These are phyloP conservation scores for Oryza meyeriana DNA, from an alignment of 176 grass and related monocot genomes.

Conservation along the genomic window DNA sequence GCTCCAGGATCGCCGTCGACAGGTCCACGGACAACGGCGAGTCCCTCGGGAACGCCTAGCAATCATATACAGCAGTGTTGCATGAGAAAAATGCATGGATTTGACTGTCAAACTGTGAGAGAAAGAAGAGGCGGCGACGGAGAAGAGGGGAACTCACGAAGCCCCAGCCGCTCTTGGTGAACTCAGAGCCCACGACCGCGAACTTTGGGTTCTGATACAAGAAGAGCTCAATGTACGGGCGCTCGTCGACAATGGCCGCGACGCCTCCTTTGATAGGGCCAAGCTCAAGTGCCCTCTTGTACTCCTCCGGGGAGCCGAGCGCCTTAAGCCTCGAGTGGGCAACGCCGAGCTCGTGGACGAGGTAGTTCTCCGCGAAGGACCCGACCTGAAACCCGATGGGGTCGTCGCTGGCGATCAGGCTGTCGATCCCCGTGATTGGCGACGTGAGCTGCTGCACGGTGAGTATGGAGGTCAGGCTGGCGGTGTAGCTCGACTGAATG, in stretches of 20 bases:
- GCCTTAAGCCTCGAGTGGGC: conserved; percentile 55
- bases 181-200: conserved; percentile 63
- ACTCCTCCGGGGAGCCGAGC: conserved; percentile 42
- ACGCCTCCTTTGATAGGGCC: conserved; percentile 65
- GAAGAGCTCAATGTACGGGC: conserved; percentile 61
- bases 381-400: conserved; percentile 71
- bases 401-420: conserved; percentile 48
- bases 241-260: conserved; percentile 67
- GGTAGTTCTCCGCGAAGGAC: conserved; percentile 72
- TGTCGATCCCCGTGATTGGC: conserved; percentile 69
- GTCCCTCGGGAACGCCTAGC: conserved; percentile 67
- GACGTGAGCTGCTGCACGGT: conserved; percentile 82
- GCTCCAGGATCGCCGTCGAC: conserved; percentile 72
- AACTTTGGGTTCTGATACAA: conserved; percentile 41
- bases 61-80: not conserved
- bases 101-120: no score
- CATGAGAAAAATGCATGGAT: not conserved
- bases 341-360: conserved; percentile 59
- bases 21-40: conserved; percentile 69
- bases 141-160: conserved; percentile 55
- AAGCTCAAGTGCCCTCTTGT: conserved; percentile 51
- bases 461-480: conserved; percentile 78
- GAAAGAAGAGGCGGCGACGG: no score
- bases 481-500: conserved; percentile 86
- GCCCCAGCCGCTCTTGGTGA: conserved; percentile 82